Base-by-base conservation (phyloP, 2,329 filamentous ascomycete species). In the Chlorencoelia australis region DNA sequence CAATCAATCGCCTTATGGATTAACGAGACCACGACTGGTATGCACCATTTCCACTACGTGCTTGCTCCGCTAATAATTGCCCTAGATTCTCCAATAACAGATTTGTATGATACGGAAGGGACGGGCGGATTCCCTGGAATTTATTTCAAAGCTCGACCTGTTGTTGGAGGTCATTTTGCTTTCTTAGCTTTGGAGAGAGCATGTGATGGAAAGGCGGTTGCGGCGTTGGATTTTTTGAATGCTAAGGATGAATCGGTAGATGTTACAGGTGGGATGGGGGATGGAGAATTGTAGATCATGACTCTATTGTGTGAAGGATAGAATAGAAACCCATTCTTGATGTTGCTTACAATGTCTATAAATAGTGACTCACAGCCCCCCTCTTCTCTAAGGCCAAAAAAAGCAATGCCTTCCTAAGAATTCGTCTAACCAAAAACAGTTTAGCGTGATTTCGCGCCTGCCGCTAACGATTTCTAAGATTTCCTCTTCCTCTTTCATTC, bases 111-210 rank as follows among this genome's bases (percentile, higher is more conserved):
- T 30, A 93, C 85, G 0, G 83, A 91, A 55, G 82, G 78, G 19
- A 62, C 73, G 22, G 85, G 85, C 2, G 79, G 73, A 4, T 93
- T 81, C 51, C 82, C 84, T 1, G 79, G 76, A 0, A 71, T 79
- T 10, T 68, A 71, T 36, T 93, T 94, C 65, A 85, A 82, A 60
- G 85, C 85, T 2, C 65, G 86, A 27, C 86, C 86, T 1, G 86
- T 93, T 4, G 77, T 89, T 11, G 86, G 86, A 10, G 85, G 82
- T 1, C 84, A 91, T 62, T 94, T 91, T 66, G 80, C 84, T 2
- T 85, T 87, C 54, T 63, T 94, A 55, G 80, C 84, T n/a, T 62
- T 93, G 30, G 79, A 86, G 60, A 71, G 80, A 50, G 84, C 83
- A 16, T 93, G 86, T 62, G 78, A 73, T 2, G 83, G 83, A 2